These are phyloP conservation scores for Fusarium sacchari DNA, from an alignment of 2,329 filamentous ascomycete species.

Conservation along the genomic window DNA sequence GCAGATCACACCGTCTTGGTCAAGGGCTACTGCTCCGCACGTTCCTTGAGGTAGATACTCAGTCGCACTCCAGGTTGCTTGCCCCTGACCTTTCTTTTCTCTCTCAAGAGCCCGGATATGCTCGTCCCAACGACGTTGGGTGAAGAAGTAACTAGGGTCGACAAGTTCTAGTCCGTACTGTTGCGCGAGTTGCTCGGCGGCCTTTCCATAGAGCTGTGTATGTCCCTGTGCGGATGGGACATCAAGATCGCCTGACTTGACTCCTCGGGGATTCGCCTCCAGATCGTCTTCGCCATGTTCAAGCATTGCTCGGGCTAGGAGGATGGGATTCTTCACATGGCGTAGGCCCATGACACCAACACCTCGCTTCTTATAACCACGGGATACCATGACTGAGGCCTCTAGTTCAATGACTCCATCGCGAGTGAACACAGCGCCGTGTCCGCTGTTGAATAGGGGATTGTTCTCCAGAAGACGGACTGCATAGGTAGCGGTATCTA, in stretches of 20 bases:
- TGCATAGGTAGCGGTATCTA: slow-evolving; percentile 80
- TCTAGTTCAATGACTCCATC: slow-evolving; percentile 88
- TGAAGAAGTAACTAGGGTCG: slow-evolving; percentile 79
- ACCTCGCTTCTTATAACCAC: slow-evolving; percentile 76
- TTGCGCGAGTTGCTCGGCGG: slow-evolving; percentile 75
- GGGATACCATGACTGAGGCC: slow-evolving; percentile 85
- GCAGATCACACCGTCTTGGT: slow-evolving; percentile 78
- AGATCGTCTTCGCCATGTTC: slow-evolving; percentile 72
- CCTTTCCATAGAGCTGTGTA: slow-evolving; percentile 72
- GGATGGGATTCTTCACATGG: slow-evolving; percentile 82
- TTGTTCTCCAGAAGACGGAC: slow-evolving; percentile 82
- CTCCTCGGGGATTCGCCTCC: slow-evolving; percentile 45
- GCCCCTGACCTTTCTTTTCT: slow-evolving; percentile 53
- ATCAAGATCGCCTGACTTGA: slow-evolving; percentile 44
- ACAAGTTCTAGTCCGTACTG: slow-evolving; percentile 77
- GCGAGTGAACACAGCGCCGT: slow-evolving; percentile 86
- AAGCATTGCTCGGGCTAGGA: slow-evolving; percentile 76
- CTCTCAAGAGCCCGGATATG: slow-evolving; percentile 69
- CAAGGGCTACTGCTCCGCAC: slow-evolving; percentile 83
- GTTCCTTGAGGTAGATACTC: slow-evolving; percentile 85
- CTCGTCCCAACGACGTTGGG: slow-evolving; percentile 80
- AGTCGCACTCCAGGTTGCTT: slow-evolving; percentile 65
- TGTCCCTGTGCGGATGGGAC: slow-evolving; percentile 73
- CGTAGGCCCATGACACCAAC: slow-evolving; percentile 79
- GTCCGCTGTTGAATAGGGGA: slow-evolving; percentile 84